Conservation (phyloP, 805 yeast genomes). For the Saturnispora serradocipensis region DNA sequence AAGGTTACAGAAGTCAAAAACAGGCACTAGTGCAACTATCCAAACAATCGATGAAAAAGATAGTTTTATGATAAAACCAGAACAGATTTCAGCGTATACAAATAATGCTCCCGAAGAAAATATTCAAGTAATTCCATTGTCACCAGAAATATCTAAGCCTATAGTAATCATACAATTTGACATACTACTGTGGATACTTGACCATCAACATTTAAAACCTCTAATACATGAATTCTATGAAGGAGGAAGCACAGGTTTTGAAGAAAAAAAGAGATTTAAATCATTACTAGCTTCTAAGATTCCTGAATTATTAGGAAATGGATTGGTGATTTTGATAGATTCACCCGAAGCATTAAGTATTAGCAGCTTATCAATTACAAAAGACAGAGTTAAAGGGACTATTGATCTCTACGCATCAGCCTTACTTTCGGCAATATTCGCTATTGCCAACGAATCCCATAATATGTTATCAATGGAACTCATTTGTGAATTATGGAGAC, state of each 20-base stretch:
- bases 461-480: not conserved
- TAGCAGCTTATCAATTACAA: not conserved
- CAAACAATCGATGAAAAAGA: not conserved
- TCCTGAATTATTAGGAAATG: constrained; percentile 9
- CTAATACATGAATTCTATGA: not conserved
- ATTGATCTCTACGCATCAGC: constrained; percentile 1
- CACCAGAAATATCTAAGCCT: not conserved
- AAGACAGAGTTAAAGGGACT: not conserved
- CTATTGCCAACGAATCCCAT: not conserved
- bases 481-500: not conserved
- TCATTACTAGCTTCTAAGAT: constrained; percentile 13
- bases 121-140: not conserved
- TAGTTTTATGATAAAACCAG: not conserved
- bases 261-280: constrained; percentile 2
- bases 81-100: not conserved
- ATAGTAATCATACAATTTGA: constrained; percentile 1
- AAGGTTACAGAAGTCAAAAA: not conserved
- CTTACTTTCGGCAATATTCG: not conserved
- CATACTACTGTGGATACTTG: not conserved
- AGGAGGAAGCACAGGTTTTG: not conserved
- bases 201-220: not conserved
- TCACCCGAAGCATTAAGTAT: not conserved
- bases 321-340: constrained; percentile 4
- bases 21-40: not conserved
- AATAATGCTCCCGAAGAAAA: not conserved